These are phyloP conservation scores for Strobilomyces echinocephalus DNA, from an alignment of 768 basidiomycete genomes.

Conservation along the genomic window DNA sequence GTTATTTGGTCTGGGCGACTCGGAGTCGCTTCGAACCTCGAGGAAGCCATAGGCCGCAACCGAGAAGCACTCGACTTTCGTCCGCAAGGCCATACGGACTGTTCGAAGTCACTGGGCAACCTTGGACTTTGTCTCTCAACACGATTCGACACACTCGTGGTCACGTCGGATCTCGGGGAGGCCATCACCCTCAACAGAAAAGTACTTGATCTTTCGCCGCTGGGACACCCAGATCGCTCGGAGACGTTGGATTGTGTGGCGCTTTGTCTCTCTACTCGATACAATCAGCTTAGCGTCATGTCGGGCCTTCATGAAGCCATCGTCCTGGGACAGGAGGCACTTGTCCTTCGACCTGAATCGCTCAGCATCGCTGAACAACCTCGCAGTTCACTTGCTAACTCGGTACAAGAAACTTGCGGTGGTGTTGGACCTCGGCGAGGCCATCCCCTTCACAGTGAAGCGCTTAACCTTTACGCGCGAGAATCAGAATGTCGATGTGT, in stretches of 20 bases:
- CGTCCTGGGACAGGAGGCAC: background rate
- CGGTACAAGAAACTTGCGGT: background rate
- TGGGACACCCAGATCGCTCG: too few species aligned
- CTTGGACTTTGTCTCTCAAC: too few species aligned
- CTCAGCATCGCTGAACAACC: background rate
- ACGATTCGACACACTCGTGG: too few species aligned
- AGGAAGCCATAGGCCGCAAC: too few species aligned
- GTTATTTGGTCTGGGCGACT: too few species aligned
- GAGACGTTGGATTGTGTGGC: background rate
- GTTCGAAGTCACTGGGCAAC: background rate
- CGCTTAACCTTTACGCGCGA: background rate
- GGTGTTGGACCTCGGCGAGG: background rate
- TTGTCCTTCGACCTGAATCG: background rate
- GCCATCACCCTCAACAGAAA: too few species aligned
- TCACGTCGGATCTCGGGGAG: too few species aligned
- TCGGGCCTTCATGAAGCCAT: background rate
- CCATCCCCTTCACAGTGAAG: background rate
- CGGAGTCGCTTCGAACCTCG: too few species aligned
- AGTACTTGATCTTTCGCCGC: too few species aligned
- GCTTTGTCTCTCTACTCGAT: background rate
- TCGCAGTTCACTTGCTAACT: background rate
- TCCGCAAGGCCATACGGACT: background rate
- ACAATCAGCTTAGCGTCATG: too few species aligned
- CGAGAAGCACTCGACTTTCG: background rate
- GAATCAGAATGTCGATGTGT: too few species aligned